These are phyloP conservation scores for Neurospora pannonica DNA, from an alignment of 495 filamentous ascomycete genomes.

Conservation along the genomic window DNA sequence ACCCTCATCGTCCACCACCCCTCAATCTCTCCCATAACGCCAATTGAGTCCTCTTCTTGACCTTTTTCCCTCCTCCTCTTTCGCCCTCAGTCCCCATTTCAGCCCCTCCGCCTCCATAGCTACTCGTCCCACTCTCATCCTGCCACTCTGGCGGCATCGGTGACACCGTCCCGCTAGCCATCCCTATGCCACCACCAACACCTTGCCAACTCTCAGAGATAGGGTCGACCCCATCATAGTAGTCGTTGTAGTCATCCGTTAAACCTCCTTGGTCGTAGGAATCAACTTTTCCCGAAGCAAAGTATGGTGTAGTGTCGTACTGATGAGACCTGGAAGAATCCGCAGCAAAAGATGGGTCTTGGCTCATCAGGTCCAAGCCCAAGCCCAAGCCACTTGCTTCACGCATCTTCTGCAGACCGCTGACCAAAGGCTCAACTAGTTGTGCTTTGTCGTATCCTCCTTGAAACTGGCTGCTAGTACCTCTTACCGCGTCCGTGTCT, in stretches of 20 bases:
- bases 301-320: background rate
- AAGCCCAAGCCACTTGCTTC: conserved; percentile 4
- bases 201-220: background rate
- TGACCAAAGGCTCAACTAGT: conserved; percentile 18
- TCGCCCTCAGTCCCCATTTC: background rate
- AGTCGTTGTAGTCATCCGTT: background rate
- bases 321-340: background rate
- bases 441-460: conserved; percentile 1
- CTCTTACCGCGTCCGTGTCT: background rate
- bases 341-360: background rate
- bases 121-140: background rate
- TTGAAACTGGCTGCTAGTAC: background rate
- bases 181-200: background rate
- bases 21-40: conserved; percentile 16
- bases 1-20: conserved; percentile 7
- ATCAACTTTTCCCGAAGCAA: background rate
- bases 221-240: background rate
- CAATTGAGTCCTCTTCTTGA: conserved; percentile 6
- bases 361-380: background rate
- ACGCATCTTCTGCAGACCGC: conserved; percentile 24
- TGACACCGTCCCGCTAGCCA: background rate
- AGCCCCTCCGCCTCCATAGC: background rate
- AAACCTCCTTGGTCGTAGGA: background rate
- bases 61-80: conserved; percentile 1
- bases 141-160: conserved; percentile 1